These are phyloP conservation scores for Polytrichum formosum DNA, from an alignment of 225 moss, liverwort and hornwort genomes.

Conservation along the genomic window DNA sequence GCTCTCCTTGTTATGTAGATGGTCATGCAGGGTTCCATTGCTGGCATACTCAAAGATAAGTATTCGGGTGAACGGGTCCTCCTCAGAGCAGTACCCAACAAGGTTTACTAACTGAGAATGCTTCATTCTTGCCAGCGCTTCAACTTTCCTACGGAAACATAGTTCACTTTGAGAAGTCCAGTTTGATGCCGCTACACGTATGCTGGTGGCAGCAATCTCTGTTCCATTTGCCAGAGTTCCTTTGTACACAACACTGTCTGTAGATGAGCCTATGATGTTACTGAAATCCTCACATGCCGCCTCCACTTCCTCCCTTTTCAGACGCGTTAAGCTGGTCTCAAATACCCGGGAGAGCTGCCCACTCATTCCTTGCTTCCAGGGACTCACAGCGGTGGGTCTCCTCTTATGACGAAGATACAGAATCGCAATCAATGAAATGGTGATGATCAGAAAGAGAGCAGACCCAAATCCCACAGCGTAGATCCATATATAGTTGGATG, in stretches of 20 bases:
- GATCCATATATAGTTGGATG: constrained; percentile 11
- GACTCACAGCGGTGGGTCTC: constrained; percentile 20
- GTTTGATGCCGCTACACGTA: constrained; percentile 15
- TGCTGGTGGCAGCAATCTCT: constrained; percentile 64
- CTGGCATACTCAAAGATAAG: constrained; percentile 69
- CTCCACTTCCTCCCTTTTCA: constrained; percentile 48
- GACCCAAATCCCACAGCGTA: constrained; percentile 19
- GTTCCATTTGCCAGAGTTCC: constrained; percentile 50
- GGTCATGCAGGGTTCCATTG: constrained; percentile 56
- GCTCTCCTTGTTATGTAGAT: constrained; percentile 37
- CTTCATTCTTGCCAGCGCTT: constrained; percentile 60
- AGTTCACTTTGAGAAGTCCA: constrained; percentile 55
- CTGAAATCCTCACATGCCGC: constrained; percentile 75
- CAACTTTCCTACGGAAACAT: constrained; percentile 47
- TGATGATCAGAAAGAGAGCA: constrained; percentile 10
- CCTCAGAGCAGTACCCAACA: constrained; percentile 50
- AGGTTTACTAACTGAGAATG: constrained; percentile 65
- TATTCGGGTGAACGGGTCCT: constrained; percentile 64
- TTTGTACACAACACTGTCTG: constrained; percentile 56
- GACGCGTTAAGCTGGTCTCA: constrained; percentile 31
- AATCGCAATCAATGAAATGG: constrained; percentile 8
- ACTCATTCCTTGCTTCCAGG: constrained; percentile 54
- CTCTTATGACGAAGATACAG: constrained; percentile 23
- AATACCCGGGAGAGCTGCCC: constrained; percentile 29
- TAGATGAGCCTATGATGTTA: constrained; percentile 55